Conservation (phyloP, 352 stramenopile genomes). For the Hyaloperonospora brassicae region DNA sequence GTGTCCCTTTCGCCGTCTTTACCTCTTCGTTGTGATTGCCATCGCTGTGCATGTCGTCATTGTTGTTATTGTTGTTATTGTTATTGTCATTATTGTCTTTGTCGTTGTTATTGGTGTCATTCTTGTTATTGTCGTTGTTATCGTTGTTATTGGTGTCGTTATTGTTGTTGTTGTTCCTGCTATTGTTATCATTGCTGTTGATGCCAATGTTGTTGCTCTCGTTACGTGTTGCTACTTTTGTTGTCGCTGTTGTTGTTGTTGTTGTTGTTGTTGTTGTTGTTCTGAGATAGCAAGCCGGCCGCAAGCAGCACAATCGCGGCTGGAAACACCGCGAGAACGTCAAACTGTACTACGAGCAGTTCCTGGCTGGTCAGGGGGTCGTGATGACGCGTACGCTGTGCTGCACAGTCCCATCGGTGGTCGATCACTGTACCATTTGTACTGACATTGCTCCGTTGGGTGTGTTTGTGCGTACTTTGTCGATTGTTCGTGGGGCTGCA, state of each 20-base stretch:
- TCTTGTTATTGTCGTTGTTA: too few species aligned
- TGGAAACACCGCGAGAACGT: slow-evolving; percentile 94
- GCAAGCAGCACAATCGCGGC: slow-evolving; percentile 90
- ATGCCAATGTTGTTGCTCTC: background rate
- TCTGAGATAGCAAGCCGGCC: slow-evolving; percentile 67
- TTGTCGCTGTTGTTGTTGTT: too few species aligned
- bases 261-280: background rate
- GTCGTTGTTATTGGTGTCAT: background rate
- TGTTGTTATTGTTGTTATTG: background rate
- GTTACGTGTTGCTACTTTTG: too few species aligned
- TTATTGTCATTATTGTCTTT: slow-evolving; percentile 9
- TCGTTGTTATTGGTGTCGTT: too few species aligned
- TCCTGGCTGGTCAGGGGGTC: slow-evolving; percentile 61
- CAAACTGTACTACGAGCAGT: slow-evolving; percentile 90
- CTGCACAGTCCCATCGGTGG: background rate
- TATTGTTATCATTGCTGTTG: background rate
- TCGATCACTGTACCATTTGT: background rate
- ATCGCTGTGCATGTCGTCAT: background rate
- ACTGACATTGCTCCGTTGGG: too few species aligned
- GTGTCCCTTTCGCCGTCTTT: too few species aligned
- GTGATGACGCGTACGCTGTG: slow-evolving; percentile 63
- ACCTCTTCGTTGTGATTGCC: too few species aligned
- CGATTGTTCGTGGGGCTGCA: slow-evolving; percentile 12
- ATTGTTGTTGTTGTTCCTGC: background rate
- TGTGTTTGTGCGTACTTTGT: too few species aligned